Percentiles rank a stretch among this genome's conserved stretches.
Conservation (phyloP, 371 early-diverging fungal genomes). For the Actinomortierella wolfii region DNA sequence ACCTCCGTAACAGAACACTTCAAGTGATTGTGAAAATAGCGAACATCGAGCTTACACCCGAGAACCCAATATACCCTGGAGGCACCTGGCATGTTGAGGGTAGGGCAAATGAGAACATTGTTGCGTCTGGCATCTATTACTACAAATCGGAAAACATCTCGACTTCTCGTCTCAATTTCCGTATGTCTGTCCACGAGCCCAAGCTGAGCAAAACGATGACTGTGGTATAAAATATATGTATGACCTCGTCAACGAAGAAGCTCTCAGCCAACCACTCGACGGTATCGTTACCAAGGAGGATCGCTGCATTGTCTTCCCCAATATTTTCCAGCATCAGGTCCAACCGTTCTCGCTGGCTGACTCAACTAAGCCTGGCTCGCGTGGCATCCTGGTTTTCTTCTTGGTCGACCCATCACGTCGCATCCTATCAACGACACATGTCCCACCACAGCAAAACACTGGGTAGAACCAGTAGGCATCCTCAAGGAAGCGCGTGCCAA, state of each 20-base stretch:
- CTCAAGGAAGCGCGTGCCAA: neutral
- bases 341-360: slow-evolving; percentile 48
- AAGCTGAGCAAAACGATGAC: slow-evolving; percentile 28
- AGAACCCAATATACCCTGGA: slow-evolving; percentile 55
- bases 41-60: slow-evolving; percentile 61
- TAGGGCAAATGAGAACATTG: slow-evolving; percentile 59
- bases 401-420: slow-evolving; percentile 32
- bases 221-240: slow-evolving; percentile 5
- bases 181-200: slow-evolving; percentile 19
- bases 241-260: neutral
- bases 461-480: slow-evolving; percentile 3
- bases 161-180: slow-evolving; percentile 1
- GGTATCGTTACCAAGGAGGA: slow-evolving; percentile 43
- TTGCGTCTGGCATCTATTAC: slow-evolving; percentile 59
- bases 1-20: slow-evolving; percentile 46
- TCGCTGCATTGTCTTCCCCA: slow-evolving; percentile 65
- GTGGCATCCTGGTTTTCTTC: slow-evolving; percentile 61
- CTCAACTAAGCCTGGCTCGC: slow-evolving; percentile 52
- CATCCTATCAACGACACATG: slow-evolving; percentile 45
- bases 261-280: slow-evolving; percentile 3
- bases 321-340: slow-evolving; percentile 65
- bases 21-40: slow-evolving; percentile 75
- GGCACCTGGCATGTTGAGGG: slow-evolving; percentile 68
- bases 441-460: slow-evolving; percentile 51
- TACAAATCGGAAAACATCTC: slow-evolving; percentile 62